These are phyloP conservation scores for Phoma herbarum DNA, from an alignment of 2,329 filamentous ascomycete species.

Conservation along the genomic window DNA sequence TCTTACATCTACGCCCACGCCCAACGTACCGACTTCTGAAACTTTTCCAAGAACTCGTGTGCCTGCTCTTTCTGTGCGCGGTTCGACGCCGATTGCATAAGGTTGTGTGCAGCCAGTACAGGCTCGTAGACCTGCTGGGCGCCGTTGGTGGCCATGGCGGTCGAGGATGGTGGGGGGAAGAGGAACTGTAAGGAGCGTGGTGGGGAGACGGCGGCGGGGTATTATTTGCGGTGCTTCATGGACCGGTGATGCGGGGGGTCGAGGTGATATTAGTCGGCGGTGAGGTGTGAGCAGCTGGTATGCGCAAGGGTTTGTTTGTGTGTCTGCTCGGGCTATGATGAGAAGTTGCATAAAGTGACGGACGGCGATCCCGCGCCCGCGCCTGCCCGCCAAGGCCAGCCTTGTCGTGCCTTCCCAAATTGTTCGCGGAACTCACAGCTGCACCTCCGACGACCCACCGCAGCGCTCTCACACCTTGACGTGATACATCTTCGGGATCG, in stretches of 20 bases:
- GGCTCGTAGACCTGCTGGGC: slow-evolving; percentile 78
- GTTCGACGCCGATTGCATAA: slow-evolving; percentile 86
- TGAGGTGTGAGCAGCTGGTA: slow-evolving; percentile 4
- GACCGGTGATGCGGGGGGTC: slow-evolving; percentile 18
- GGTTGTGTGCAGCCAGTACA: slow-evolving; percentile 86
- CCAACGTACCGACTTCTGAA: slow-evolving; percentile 92
- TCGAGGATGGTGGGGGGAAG: slow-evolving; percentile 32
- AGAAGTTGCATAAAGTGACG: slow-evolving; percentile 40
- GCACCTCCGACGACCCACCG: slow-evolving; percentile 29
- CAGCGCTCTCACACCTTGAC: slow-evolving; percentile 16
- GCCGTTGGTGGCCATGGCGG: slow-evolving; percentile 72
- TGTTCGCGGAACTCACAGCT: slow-evolving; percentile 37
- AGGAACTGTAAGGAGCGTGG: slow-evolving; percentile 25
- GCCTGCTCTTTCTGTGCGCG: slow-evolving; percentile 86
- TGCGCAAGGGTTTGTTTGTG: slow-evolving; percentile 29
- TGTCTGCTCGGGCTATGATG: slow-evolving; percentile 24
- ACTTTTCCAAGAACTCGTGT: slow-evolving; percentile 89
- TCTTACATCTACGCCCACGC: background rate
- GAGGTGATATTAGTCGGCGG: slow-evolving; percentile 14
- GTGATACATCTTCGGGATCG: slow-evolving; percentile 4
- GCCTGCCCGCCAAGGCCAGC: slow-evolving; percentile 36
- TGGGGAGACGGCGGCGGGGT: slow-evolving; percentile 40
- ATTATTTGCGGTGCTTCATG: slow-evolving; percentile 38
- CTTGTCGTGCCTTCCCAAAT: slow-evolving; percentile 39
- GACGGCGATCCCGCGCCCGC: slow-evolving; percentile 30